phyloP scores from a whole-genome alignment of 805 yeast species.

The Danielia reshetovae region DNA sequence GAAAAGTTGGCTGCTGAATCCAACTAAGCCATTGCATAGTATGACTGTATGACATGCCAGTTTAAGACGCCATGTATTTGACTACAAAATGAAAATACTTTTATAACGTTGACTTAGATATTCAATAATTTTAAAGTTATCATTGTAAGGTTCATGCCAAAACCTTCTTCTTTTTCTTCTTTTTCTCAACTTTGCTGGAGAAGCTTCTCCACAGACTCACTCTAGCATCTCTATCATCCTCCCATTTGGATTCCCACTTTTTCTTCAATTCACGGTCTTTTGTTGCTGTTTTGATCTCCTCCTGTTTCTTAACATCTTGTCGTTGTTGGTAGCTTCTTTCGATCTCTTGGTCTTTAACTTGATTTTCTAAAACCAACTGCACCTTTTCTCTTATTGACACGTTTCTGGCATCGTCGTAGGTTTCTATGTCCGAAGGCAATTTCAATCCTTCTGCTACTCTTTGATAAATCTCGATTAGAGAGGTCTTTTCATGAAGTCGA shows the following conservation, averaged over 20 bases:
- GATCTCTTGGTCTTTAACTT: constrained; percentile 23
- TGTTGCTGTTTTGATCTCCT: constrained; percentile 30
- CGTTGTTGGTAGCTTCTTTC: constrained; percentile 25
- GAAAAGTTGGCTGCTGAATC: constrained; percentile 97
- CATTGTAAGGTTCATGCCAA: constrained; percentile 33
- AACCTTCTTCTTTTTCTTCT: constrained; percentile 41
- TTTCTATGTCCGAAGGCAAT: background rate
- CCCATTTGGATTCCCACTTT: constrained; percentile 51
- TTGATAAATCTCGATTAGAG: constrained; percentile 28
- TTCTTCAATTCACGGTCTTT: constrained; percentile 26
- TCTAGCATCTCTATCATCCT: constrained; percentile 51
- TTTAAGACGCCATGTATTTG: constrained; percentile 14
- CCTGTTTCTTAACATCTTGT: constrained; percentile 22
- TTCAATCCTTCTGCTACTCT: constrained; percentile 14
- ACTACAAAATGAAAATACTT: constrained; percentile 13
- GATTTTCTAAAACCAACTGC: constrained; percentile 41
- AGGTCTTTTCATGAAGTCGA: constrained; percentile 15
- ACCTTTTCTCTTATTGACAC: constrained; percentile 33
- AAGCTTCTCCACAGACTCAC: constrained; percentile 60
- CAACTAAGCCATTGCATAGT: constrained; percentile 42
- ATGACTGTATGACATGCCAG: constrained; percentile 21
- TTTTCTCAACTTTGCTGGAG: constrained; percentile 40
- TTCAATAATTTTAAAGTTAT: constrained; percentile 2
- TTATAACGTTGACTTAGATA: constrained; percentile 8
- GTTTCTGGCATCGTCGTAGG: constrained; percentile 24